A percentile compares a stretch with the other conserved stretches of the same genome.
These are phyloP conservation scores for Gloeophyllum trabeum DNA, from an alignment of 768 basidiomycete genomes.

Conservation along the genomic window DNA sequence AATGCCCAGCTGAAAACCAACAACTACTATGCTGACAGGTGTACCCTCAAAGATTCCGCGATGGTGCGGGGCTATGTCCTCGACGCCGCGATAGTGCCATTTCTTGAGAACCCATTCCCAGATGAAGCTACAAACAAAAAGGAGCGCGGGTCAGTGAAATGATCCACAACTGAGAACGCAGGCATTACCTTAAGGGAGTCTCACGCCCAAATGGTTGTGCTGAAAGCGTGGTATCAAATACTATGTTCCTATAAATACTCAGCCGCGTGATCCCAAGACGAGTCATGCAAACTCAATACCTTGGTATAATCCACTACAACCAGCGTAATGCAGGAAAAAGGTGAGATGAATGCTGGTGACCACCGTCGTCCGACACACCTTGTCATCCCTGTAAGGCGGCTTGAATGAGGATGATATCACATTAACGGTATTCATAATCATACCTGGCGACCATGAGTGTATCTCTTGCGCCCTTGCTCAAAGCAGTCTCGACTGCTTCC, in stretches of 20 bases:
- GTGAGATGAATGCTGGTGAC: neutral
- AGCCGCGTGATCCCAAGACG: neutral
- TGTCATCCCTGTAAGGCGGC: no score
- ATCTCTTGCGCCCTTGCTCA: constrained; percentile 20
- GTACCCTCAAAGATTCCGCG: constrained; percentile 36
- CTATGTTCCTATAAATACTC: constrained; percentile 23
- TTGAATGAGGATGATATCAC: no score
- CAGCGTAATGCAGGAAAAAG: neutral
- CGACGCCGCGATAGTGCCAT: constrained; percentile 33
- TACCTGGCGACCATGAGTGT: constrained; percentile 28
- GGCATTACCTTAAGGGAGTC: constrained; percentile 33
- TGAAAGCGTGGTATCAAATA: constrained; percentile 35
- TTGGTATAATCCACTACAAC: constrained; percentile 33
- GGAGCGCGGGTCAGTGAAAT: neutral
- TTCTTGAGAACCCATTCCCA: constrained; percentile 32
- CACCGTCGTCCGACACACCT: constrained; percentile 7
- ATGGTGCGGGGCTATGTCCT: constrained; percentile 29
- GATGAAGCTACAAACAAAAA: constrained; percentile 22
- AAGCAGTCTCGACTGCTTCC: constrained; percentile 29
- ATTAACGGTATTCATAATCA: constrained; percentile 15
- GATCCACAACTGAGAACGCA: neutral
- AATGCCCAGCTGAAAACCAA: neutral
- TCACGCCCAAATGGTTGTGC: constrained; percentile 41
- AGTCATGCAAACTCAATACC: constrained; percentile 1
- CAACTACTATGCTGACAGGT: no score